These are phyloP conservation scores for Apiospora saccharicola DNA, from an alignment of 2,329 filamentous ascomycete species.

Conservation along the genomic window DNA sequence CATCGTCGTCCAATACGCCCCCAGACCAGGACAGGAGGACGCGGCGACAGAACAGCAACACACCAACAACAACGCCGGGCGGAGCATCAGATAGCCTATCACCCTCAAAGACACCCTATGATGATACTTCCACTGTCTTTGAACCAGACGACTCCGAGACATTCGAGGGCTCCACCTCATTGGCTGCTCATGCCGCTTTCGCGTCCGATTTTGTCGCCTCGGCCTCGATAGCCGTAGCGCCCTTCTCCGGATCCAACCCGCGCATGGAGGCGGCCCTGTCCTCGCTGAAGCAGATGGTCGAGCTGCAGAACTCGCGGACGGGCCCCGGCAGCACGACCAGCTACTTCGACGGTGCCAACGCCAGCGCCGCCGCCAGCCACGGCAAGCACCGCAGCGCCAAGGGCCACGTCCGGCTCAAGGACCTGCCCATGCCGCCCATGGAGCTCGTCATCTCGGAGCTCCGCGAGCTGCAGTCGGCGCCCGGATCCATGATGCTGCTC, in stretches of 20 bases:
- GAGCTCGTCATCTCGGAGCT: constrained; percentile 56
- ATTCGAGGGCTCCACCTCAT: constrained; percentile 54
- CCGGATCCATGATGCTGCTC: constrained; percentile 56
- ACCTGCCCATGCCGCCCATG: constrained; percentile 63
- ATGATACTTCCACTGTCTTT: constrained; percentile 52
- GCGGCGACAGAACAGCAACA: not conserved
- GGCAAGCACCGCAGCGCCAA: constrained; percentile 49
- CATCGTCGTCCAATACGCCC: not conserved
- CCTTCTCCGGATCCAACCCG: constrained; percentile 55
- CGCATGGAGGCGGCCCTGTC: constrained; percentile 61
- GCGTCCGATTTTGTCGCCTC: constrained; percentile 54
- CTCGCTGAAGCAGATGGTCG: constrained; percentile 60
- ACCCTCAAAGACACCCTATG: constrained; percentile 38
- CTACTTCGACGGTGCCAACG: not conserved
- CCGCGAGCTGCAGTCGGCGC: constrained; percentile 56
- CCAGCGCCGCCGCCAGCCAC: constrained; percentile 30
- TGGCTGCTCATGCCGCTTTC: constrained; percentile 55
- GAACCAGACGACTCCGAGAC: constrained; percentile 63
- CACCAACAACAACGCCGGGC: constrained; percentile 18
- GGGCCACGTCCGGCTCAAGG: constrained; percentile 56
- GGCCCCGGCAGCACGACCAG: constrained; percentile 47
- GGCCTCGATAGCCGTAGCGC: constrained; percentile 36
- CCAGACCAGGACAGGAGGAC: not conserved
- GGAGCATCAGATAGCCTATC: constrained; percentile 28
- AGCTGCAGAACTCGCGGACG: constrained; percentile 50